Percentiles rank a stretch among this genome's conserved stretches.
phyloP scores from a whole-genome alignment of 1,284 basidiomycete genomes.

The Lentinus polychrous region DNA sequence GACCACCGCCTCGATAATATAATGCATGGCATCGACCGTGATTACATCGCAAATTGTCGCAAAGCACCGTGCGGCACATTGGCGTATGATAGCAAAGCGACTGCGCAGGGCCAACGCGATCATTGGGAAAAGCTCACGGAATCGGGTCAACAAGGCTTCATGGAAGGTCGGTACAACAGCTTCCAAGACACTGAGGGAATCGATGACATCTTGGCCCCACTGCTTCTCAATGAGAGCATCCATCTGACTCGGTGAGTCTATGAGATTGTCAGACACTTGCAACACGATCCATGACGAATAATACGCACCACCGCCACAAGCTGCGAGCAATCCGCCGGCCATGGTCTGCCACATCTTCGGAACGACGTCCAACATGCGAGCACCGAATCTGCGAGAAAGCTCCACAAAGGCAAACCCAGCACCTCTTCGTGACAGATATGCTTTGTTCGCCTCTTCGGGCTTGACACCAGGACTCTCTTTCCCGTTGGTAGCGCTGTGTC shows the following conservation, averaged over 20 bases:
- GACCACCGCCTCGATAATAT: slow-evolving; percentile 82
- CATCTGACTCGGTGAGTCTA: slow-evolving; percentile 48
- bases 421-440: slow-evolving; percentile 69
- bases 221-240: slow-evolving; percentile 63
- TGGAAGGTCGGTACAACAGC: slow-evolving; percentile 78
- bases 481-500: slow-evolving; percentile 27
- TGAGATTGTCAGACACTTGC: slow-evolving; percentile 6
- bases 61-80: slow-evolving; percentile 82
- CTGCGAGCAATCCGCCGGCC: slow-evolving; percentile 68
- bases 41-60: slow-evolving; percentile 85
- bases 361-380: slow-evolving; percentile 65
- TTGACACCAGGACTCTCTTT: slow-evolving; percentile 41
- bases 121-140: slow-evolving; percentile 71
- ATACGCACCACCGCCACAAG: slow-evolving; percentile 58
- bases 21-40: slow-evolving; percentile 81
- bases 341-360: slow-evolving; percentile 95
- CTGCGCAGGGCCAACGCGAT: slow-evolving; percentile 77
- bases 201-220: slow-evolving; percentile 87
- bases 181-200: slow-evolving; percentile 87
- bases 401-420: slow-evolving; percentile 81
- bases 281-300: slow-evolving; percentile 3
- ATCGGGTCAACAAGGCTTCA: slow-evolving; percentile 58
- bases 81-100: slow-evolving; percentile 83
- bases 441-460: slow-evolving; percentile 40
- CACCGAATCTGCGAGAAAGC: slow-evolving; percentile 75